Base-by-base conservation (phyloP, 768 basidiomycete genomes). In the Ramaria sp. region DNA sequence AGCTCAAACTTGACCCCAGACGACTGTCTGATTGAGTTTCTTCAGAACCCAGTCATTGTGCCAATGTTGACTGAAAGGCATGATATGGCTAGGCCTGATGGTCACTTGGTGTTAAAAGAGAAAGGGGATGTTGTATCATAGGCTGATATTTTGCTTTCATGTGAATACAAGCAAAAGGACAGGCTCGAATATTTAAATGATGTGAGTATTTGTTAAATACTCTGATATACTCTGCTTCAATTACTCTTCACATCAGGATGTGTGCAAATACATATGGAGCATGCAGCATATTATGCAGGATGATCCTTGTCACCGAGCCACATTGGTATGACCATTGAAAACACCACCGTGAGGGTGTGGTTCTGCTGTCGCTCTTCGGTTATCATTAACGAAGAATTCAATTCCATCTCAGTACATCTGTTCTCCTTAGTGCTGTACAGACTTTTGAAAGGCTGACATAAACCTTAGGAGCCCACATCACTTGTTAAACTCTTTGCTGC, bases 311-410 rank as follows among this genome's bases (percentile, higher is more conserved):
- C 56, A 62, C 3, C 52, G 63, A 3, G 64, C 66, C 30, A 54
- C 59, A 2, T 61, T 18, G 68, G 67, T 0, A 61, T 69, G 22
- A 66, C 63, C 0, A 52, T 67, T 15, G 63, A 68, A 49, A 59
- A 63, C 42, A 60, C 27, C 0, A 5, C 39, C 0, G 57, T 63
- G 60, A 58, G 69, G 18, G 1, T 69, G 20, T 70, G 70, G 70
- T 62, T 39, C 52, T 58, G 44, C 43, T 57, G 53, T 18, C 64
- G 66, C n/a, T 57, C 61, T 5, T 50, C 55, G 3, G 37, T 63
- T 7, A 18, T 63, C 16, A 62, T 64, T 3, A 55, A 48, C 15
- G 25, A 59, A 18, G 16, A 37, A 15, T 59, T 64, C 27, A 37
- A 63, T 41, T 62, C 61, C 48, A 52, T 59, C 12, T 27, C 15